A percentile compares a stretch with the other conserved stretches of the same genome.
Evolutionary conservation across 2,329 filamentous ascomycete species (phyloP).

Genomic region (Juglanconis sp.): DNA sequence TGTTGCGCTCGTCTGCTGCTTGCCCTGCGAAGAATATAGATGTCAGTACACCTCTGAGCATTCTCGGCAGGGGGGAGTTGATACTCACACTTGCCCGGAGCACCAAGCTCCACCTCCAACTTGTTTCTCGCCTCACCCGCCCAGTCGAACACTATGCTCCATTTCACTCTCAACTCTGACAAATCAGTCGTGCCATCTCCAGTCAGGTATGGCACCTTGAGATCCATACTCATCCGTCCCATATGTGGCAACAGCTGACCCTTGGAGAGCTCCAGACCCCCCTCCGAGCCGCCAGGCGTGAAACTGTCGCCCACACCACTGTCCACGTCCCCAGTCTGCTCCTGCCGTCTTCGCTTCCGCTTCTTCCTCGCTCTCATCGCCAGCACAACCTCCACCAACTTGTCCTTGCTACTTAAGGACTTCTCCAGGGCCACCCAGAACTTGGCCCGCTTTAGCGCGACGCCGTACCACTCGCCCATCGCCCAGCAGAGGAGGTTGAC

Average conservation of each 20-base stretch:
- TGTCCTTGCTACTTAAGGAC: constrained; percentile 39
- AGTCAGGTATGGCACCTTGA: constrained; percentile 41
- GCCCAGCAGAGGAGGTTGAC: constrained; percentile 62
- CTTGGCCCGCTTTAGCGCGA: constrained; percentile 57
- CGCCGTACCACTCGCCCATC: constrained; percentile 64
- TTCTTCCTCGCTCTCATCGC: constrained; percentile 27
- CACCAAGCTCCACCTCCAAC: constrained; percentile 50
- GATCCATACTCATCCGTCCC: constrained; percentile 50
- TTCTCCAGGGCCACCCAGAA: constrained; percentile 57
- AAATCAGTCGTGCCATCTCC: constrained; percentile 28
- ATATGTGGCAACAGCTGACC: constrained; percentile 52
- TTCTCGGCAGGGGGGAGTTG: background rate
- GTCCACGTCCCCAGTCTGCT: constrained; percentile 16
- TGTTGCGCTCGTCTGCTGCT: constrained; percentile 53
- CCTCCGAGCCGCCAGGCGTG: constrained; percentile 10
- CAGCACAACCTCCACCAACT: constrained; percentile 28
- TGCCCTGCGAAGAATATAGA: constrained; percentile 48
- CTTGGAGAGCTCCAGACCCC: constrained; percentile 23
- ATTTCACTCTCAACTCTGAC: constrained; percentile 52
- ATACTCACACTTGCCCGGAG: constrained; percentile 61
- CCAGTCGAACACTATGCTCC: constrained; percentile 68
- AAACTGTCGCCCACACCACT: constrained; percentile 17
- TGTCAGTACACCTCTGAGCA: background rate
- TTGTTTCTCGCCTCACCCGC: constrained; percentile 65
- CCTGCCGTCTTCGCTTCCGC: constrained; percentile 19